Evolutionary conservation across 148 eudicot species (phyloP).

Genomic region (Mesembryanthemum crystallinum): DNA sequence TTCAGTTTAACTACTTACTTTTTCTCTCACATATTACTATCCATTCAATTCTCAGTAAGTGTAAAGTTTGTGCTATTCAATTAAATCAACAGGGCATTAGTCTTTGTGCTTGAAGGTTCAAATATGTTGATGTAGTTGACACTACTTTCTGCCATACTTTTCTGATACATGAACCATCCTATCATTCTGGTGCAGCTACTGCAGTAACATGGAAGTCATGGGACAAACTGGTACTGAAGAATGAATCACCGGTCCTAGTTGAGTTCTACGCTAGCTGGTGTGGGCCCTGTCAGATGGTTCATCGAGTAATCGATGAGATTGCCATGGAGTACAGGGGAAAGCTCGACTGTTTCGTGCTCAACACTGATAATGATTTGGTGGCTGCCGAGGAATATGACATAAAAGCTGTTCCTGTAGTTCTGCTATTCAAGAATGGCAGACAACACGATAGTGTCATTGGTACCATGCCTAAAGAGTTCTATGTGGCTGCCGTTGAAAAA

Average conservation of each 20-base stretch:
- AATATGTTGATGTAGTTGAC: neutral
- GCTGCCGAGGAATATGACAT: conserved; percentile 69
- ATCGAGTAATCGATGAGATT: conserved; percentile 87
- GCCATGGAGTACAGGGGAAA: conserved; percentile 67
- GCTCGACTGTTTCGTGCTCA: conserved; percentile 58
- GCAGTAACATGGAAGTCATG: conserved; percentile 68
- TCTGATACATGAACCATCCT: conserved; percentile 4
- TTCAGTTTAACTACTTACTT: no score
- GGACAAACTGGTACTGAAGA: conserved; percentile 63
- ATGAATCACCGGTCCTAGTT: conserved; percentile 73
- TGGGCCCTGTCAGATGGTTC: conserved; percentile 98
- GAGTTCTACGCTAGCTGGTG: conserved; percentile 96
- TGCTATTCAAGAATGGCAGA: conserved; percentile 83
- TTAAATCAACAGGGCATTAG: no score
- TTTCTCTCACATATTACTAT: no score
- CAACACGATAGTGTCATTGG: conserved; percentile 57
- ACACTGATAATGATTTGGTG: conserved; percentile 52
- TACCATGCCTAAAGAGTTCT: conserved; percentile 96
- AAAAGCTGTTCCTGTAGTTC: conserved; percentile 87
- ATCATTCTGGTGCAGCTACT: conserved; percentile 43
- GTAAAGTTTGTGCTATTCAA: no score
- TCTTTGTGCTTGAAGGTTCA: neutral
- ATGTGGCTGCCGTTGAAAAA: conserved; percentile 73
- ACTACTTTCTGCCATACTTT: neutral
- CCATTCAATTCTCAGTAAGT: no score